phyloP scores from a whole-genome alignment of 305 asterid species.

The Fraxinus ornus region DNA sequence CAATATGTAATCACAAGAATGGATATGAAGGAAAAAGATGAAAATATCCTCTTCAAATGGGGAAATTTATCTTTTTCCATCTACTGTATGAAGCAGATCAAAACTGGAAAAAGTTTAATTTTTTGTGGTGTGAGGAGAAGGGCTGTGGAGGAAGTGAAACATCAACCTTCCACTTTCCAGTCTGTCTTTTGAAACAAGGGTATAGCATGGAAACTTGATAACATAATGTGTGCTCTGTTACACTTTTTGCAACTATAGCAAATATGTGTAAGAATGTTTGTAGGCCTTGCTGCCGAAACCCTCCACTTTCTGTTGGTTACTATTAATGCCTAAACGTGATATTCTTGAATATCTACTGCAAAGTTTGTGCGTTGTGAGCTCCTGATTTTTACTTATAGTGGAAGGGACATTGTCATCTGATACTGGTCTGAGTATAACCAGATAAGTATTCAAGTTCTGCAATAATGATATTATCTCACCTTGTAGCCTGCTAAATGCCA shows the following conservation, averaged over 20 bases:
- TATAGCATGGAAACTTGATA: not conserved
- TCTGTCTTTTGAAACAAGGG: not conserved
- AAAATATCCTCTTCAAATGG: not conserved
- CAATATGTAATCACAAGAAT: conserved; percentile 15
- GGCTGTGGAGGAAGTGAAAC: conserved; percentile 14
- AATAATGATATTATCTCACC: conserved; percentile 12
- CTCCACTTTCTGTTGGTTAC: not conserved
- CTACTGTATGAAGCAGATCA: not conserved
- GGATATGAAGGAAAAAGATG: not conserved
- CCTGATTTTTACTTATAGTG: conserved; percentile 21
- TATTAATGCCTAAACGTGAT: not conserved
- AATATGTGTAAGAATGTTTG: conserved; percentile 14
- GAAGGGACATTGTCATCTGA: conserved; percentile 17
- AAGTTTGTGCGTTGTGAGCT: conserved; percentile 14
- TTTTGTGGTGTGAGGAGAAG: conserved; percentile 9
- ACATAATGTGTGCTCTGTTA: not conserved
- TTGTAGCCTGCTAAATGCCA: conserved; percentile 26
- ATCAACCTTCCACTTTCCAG: not conserved
- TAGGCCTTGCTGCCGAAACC: not conserved
- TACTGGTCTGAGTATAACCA: conserved; percentile 1
- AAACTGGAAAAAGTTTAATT: not conserved
- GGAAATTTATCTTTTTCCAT: conserved; percentile 16
- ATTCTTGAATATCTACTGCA: conserved; percentile 14
- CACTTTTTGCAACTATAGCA: not conserved
- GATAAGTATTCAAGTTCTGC: conserved; percentile 11